Evolutionary conservation across 805 yeast species (phyloP).

Genomic region (Candida caryicola): DNA sequence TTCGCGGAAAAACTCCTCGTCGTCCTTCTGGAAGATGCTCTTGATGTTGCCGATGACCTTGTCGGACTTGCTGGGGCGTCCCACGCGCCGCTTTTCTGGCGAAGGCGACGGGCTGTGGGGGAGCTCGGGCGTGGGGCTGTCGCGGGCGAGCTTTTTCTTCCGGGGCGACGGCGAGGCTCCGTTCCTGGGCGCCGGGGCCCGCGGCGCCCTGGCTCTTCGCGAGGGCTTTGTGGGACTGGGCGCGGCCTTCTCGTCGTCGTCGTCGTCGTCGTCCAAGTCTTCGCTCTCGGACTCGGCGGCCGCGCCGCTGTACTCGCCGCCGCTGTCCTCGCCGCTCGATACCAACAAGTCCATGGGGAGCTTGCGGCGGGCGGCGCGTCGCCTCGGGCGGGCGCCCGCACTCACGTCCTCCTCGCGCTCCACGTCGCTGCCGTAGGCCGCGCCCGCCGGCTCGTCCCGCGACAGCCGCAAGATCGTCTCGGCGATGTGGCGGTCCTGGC

Average conservation of each 20-base stretch:
- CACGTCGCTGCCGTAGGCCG: conserved; percentile 22
- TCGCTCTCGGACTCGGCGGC: conserved; percentile 5
- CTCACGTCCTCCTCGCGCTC: conserved; percentile 22
- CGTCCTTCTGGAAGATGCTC: conserved; percentile 37
- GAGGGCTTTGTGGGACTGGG: too few species aligned
- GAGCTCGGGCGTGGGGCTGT: neutral
- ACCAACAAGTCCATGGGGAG: conserved; percentile 1
- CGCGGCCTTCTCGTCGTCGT: conserved; percentile 5
- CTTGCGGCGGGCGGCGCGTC: conserved; percentile 3
- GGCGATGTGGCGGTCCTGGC: conserved; percentile 45
- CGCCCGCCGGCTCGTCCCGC: conserved; percentile 8
- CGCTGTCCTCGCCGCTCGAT: neutral
- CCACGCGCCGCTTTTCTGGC: conserved; percentile 15
- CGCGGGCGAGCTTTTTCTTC: neutral
- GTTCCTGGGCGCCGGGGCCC: neutral
- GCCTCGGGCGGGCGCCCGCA: conserved; percentile 3
- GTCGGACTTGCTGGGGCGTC: conserved; percentile 28
- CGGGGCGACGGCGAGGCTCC: neutral
- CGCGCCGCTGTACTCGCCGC: conserved; percentile 4
- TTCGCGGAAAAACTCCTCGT: conserved; percentile 23
- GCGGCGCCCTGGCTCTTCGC: conserved; percentile 9
- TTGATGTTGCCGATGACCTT: conserved; percentile 25
- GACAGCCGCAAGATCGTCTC: conserved; percentile 34
- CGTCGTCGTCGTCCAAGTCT: conserved; percentile 3
- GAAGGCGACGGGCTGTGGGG: neutral